phyloP scores from a whole-genome alignment of 1,139 yeast species.

The Geotrichum siamense region DNA sequence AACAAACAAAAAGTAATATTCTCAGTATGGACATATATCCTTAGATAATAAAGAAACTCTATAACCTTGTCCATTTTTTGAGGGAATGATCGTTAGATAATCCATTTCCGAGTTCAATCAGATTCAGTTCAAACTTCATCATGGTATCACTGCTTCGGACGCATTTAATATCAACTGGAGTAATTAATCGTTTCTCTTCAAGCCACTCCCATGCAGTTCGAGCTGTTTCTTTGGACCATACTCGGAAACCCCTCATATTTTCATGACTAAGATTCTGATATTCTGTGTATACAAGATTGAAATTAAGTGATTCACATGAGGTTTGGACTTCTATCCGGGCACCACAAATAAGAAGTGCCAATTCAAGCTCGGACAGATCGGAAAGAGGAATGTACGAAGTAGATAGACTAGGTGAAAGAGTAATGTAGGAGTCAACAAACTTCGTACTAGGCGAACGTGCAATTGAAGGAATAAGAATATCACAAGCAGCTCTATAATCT shows the following conservation, averaged over 20 bases:
- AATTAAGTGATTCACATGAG: slow-evolving; percentile 49
- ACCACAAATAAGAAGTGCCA: slow-evolving; percentile 61
- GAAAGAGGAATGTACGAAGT: slow-evolving; percentile 32
- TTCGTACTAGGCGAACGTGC: slow-evolving; percentile 27
- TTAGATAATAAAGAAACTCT: no score
- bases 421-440: neutral
- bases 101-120: slow-evolving; percentile 31
- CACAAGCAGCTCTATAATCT: slow-evolving; percentile 51
- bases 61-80: slow-evolving; percentile 30
- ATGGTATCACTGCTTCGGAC: slow-evolving; percentile 20
- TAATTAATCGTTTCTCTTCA: slow-evolving; percentile 29
- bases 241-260: slow-evolving; percentile 37
- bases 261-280: slow-evolving; percentile 51
- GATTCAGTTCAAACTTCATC: slow-evolving; percentile 33
- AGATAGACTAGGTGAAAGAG: slow-evolving; percentile 33
- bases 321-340: slow-evolving; percentile 62
- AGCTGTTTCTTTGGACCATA: slow-evolving; percentile 26
- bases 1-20: no score
- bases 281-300: slow-evolving; percentile 72
- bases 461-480: slow-evolving; percentile 45
- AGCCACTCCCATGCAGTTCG: slow-evolving; percentile 36
- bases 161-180: slow-evolving; percentile 22
- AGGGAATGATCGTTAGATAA: slow-evolving; percentile 30
- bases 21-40: no score
- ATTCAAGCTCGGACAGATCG: slow-evolving; percentile 48